phyloP scores from a whole-genome alignment of 306 rosid species.

The Alnus glutinosa region DNA sequence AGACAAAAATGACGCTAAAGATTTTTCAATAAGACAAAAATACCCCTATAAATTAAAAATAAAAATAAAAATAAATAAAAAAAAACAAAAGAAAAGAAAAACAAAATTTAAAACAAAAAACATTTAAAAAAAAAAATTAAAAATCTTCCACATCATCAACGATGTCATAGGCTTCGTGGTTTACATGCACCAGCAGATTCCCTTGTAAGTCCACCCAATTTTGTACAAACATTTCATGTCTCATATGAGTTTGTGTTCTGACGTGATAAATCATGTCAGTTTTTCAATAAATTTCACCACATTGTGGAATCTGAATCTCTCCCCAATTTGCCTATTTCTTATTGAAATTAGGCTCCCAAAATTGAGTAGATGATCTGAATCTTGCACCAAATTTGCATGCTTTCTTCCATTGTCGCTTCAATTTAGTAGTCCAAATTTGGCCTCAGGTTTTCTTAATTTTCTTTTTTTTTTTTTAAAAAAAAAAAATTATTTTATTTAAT shows the following conservation, averaged over 20 bases:
- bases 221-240: background rate
- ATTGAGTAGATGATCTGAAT: background rate
- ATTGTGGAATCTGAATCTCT: background rate
- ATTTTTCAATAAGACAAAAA: too few species aligned
- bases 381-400: background rate
- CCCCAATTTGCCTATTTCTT: background rate
- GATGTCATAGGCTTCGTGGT: conserved; percentile 73
- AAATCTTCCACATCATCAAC: conserved; percentile 61
- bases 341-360: background rate
- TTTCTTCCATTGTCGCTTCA: background rate
- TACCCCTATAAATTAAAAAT: too few species aligned
- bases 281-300: background rate
- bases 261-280: background rate
- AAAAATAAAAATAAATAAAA: too few species aligned
- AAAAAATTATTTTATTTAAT: too few species aligned
- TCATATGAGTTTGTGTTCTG: background rate
- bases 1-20: too few species aligned
- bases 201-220: conserved; percentile 47
- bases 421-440: too few species aligned
- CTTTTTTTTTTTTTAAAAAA: too few species aligned
- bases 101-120: background rate
- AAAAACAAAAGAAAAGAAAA: background rate
- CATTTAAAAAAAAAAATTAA: too few species aligned
- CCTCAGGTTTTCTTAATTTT: too few species aligned
- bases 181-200: conserved; percentile 93